These are phyloP conservation scores for Phytophthora hybrid DNA, from an alignment of 352 stramenopile species.

Conservation along the genomic window DNA sequence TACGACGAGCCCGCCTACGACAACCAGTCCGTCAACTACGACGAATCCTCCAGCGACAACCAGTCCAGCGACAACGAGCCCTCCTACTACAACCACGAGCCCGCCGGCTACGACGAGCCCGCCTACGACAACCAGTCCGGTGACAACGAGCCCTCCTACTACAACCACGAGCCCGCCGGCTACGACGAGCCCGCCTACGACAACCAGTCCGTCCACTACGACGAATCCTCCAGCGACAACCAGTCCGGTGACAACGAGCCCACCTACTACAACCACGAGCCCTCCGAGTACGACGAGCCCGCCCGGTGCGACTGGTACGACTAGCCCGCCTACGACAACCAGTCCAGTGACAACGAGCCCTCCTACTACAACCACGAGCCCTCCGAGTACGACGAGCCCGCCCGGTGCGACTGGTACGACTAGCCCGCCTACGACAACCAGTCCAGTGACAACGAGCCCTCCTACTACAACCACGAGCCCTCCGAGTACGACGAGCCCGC, in stretches of 20 bases:
- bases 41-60: neutral
- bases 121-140: neutral
- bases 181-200: neutral
- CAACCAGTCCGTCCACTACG: no score
- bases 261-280: neutral
- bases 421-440: neutral
- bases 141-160: neutral
- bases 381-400: neutral
- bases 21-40: neutral
- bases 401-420: no score
- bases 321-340: neutral
- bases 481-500: no score
- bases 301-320: no score
- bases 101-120: neutral
- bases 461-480: neutral
- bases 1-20: neutral
- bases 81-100: constrained; percentile 8
- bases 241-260: neutral
- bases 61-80: neutral
- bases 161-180: neutral
- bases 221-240: neutral
- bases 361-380: neutral
- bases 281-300: no score
- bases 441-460: neutral
- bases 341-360: neutral